Evolutionary conservation across 352 stramenopile species (phyloP), one percentile per base, ranked within the genome.

Genomic region (Phytophthora pluvialis): DNA sequence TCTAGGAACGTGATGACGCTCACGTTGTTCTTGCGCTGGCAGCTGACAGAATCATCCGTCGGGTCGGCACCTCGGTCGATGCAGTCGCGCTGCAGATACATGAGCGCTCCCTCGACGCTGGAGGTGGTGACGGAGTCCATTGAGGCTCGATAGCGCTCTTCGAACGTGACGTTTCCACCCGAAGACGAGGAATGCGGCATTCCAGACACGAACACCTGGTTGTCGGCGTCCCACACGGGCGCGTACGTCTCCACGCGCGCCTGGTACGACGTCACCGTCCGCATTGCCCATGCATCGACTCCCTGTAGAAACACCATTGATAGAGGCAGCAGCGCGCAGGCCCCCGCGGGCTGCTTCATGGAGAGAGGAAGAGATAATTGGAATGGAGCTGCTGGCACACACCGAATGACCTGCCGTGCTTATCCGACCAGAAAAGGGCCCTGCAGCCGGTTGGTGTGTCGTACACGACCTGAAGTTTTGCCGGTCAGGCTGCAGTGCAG

Each of bases 41-140:
- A 91, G 42, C 61, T 60, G n/a, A 18, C 43, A 3, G 35, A 42
- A 33, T 58, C 21, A 5, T 47, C 44, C 15, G 50, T 61, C 16
- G 77, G 80, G 31, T 77, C 54, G 5, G 47, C 60, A 12, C 79
- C 79, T 3, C 73, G 60, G 58, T 91, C 79, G 58, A 91, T 89
- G 21, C 80, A 89, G 69, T 90, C 80, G 25, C 79, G 73, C 52
- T 91, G 83, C 10, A 91, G 68, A 53, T 90, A 90, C 80, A 88
- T 83, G 42, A 91, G 70, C 16, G 72, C 79, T 25, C 83, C 83
- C 28, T 92, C 81, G 18, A 92, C 68, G 54, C 77, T 92, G 21
- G 83, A 81, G 2, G 83, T 92, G 35, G 81, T 89, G 28, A 90
- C 75, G 26, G 80, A 89, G 70, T 90, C 81, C 53, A 91, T 61